These are phyloP conservation scores for Neofusicoccum kwambonambiense DNA, from an alignment of 2,329 filamentous ascomycete species.

Conservation along the genomic window DNA sequence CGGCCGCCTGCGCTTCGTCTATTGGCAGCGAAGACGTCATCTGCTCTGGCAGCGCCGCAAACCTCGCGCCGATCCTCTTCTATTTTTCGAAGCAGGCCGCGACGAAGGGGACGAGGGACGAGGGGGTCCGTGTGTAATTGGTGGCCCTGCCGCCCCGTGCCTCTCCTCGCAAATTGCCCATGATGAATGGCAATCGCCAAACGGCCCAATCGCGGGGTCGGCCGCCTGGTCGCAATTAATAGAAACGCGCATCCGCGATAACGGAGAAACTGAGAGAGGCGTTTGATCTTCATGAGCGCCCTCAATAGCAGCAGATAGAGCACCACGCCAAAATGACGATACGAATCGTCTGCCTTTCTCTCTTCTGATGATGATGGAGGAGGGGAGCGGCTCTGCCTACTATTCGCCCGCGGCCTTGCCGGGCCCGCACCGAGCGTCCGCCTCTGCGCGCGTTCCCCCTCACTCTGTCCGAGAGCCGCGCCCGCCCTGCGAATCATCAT, in stretches of 20 bases:
- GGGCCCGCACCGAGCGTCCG: background rate
- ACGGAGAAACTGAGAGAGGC: background rate
- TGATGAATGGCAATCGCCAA: background rate
- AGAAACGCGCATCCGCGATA: background rate
- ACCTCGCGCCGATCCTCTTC: slow-evolving; percentile 9
- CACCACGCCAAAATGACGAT: background rate
- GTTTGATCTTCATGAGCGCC: slow-evolving; percentile 9
- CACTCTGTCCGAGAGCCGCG: background rate
- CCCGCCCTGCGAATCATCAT: slow-evolving; percentile 11
- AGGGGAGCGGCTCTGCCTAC: background rate
- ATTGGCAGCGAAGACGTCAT: background rate
- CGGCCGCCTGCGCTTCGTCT: background rate
- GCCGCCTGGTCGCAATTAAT: slow-evolving; percentile 4
- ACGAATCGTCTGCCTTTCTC: background rate
- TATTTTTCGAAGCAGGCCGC: background rate
- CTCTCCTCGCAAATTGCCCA: background rate
- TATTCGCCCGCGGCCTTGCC: background rate
- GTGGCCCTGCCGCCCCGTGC: background rate
- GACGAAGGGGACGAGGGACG: background rate
- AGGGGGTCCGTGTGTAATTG: slow-evolving; percentile 5
- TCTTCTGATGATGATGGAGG: background rate
- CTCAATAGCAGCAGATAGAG: slow-evolving; percentile 10
- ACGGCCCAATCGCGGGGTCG: slow-evolving; percentile 8
- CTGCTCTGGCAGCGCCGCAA: background rate
- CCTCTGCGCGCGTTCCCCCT: background rate